Base-by-base conservation (phyloP, 2,329 filamentous ascomycete genomes). In the Capronia americana region DNA sequence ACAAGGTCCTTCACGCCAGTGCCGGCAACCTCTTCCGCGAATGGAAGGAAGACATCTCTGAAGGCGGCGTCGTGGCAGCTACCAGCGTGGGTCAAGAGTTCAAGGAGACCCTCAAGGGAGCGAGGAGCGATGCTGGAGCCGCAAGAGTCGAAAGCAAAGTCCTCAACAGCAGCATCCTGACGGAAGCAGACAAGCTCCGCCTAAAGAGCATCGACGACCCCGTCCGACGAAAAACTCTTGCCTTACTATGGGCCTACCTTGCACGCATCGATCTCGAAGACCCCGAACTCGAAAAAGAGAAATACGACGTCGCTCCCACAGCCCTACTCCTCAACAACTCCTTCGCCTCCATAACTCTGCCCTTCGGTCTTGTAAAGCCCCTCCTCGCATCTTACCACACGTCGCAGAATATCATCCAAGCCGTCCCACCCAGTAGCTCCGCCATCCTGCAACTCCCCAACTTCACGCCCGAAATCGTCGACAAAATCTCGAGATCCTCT, bases 21-120 rank as follows among this genome's bases (percentile, higher is more conserved):
- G 93, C 96, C 73, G 96, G 96, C 78, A 93, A 92, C 71, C 86
- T 99, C 65, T 98, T 99, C 86, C 90, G 89, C 73, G 92, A 97
- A 75, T 99, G 96, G 80, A 88, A 92, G 70, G 93, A 97, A 62
- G 87, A 88, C 69, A 90, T 95, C 70, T 88, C 92, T 69, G 90
- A 92, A 74, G 90, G 90, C 51, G 92, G 89, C 65, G 88, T 97
- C 63, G 83, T 98, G 66, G 85, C 87, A 54, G 91, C 92, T 55
- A 83, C 98, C 64, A 97, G 92, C 79, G 87, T 87, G 28, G 95
- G 93, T 68, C 89, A 92, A 73, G 95, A 99, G 77, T 97, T 91
- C 79, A 88, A 91, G 70, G 84, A 90, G 7, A 82, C 91, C 34
- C 84, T 97, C 61, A 89, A 87, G 75, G 92, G 92, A 57, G 85